Percentiles rank a stretch among this genome's conserved stretches.
These are phyloP conservation scores for Lantana camara DNA, from an alignment of 257 asterid species.

Conservation along the genomic window DNA sequence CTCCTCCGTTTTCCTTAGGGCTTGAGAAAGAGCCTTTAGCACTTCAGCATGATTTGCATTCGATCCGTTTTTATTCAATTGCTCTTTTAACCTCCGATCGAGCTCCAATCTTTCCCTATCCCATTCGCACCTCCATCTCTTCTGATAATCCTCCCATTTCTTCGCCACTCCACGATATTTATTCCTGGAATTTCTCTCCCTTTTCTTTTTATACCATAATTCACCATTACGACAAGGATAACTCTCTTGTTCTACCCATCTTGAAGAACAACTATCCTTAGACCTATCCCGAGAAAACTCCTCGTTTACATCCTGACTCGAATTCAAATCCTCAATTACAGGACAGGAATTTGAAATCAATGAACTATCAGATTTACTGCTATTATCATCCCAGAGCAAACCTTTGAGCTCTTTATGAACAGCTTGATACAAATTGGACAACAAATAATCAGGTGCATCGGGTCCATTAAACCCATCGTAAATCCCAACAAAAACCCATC, in stretches of 20 bases:
- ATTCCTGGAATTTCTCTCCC: constrained; percentile 42
- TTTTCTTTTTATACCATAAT: constrained; percentile 37
- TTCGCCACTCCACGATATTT: constrained; percentile 58
- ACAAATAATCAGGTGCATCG: constrained; percentile 86
- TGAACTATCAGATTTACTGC: constrained; percentile 38
- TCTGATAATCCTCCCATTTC: constrained; percentile 90
- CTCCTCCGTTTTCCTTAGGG: constrained; percentile 80
- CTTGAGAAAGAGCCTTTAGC: constrained; percentile 73
- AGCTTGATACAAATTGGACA: constrained; percentile 76
- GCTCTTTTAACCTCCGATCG: constrained; percentile 73
- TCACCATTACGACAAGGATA: constrained; percentile 44
- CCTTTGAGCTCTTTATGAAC: constrained; percentile 92
- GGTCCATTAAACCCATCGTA: constrained; percentile 97
- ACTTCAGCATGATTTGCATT: constrained; percentile 68
- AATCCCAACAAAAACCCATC: constrained; percentile 95
- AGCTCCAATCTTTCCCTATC: constrained; percentile 92
- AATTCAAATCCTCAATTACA: constrained; percentile 27
- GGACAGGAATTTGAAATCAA: constrained; percentile 27
- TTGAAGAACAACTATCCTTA: constrained; percentile 58
- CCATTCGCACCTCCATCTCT: constrained; percentile 92
- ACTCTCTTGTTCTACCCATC: constrained; percentile 62
- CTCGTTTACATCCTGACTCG: constrained; percentile 16
- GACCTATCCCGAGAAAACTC: constrained; percentile 52
- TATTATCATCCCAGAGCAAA: constrained; percentile 74
- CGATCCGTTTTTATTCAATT: constrained; percentile 42